Conservation (phyloP, 202 grass and related monocot genomes). For the Schoenoplectus triqueter region DNA sequence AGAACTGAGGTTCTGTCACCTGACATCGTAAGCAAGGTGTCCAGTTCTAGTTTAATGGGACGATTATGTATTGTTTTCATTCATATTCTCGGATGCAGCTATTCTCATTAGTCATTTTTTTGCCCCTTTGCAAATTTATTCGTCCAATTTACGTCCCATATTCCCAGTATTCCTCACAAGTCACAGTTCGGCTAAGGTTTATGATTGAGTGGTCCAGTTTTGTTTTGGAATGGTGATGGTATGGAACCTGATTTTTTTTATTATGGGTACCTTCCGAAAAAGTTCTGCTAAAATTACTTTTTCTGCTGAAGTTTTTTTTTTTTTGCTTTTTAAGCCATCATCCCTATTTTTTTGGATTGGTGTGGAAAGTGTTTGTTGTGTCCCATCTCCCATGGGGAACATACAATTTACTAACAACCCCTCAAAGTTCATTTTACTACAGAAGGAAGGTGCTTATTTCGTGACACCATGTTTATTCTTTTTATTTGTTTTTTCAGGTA, state of each 20-base stretch:
- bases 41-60: neutral
- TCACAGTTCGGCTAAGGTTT: too few relatives aligned
- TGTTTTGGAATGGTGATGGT: slow-evolving; percentile 9
- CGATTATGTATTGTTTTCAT: neutral
- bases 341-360: neutral
- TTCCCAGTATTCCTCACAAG: neutral
- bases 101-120: slow-evolving; percentile 2
- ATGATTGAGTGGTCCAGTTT: neutral
- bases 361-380: neutral
- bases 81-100: neutral
- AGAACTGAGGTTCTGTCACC: too few relatives aligned
- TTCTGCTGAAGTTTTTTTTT: too few relatives aligned
- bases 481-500: slow-evolving; percentile 40
- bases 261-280: too few relatives aligned
- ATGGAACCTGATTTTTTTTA: neutral
- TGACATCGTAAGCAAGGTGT: neutral
- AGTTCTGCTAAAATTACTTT: too few relatives aligned
- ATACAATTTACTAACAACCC: neutral
- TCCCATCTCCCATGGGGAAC: neutral
- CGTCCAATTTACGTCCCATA: neutral
- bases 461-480: neutral
- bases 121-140: neutral
- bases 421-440: neutral
- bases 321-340: neutral
- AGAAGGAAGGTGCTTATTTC: neutral